Conservation (phyloP, 2,329 filamentous ascomycete genomes). For the Microsporum canis region DNA sequence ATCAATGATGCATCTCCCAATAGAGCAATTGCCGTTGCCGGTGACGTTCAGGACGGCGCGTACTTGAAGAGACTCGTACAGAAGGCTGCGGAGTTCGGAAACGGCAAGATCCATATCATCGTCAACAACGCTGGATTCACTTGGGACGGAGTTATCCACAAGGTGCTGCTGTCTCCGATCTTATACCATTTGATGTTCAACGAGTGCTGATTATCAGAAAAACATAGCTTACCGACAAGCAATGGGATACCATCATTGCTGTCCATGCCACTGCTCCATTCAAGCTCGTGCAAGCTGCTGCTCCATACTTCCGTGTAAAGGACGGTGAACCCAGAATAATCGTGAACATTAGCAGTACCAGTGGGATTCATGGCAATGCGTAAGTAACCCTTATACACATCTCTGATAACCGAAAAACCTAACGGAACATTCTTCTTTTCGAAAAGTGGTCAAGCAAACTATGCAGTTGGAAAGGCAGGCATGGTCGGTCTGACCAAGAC, state of each 20-base stretch:
- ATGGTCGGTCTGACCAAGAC: slow-evolving; percentile 75
- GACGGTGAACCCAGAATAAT: slow-evolving; percentile 69
- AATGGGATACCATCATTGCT: slow-evolving; percentile 79
- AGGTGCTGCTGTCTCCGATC: slow-evolving; percentile 34
- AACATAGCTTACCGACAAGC: slow-evolving; percentile 63
- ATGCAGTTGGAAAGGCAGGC: slow-evolving; percentile 73
- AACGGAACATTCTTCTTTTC: neutral
- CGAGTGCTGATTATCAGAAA: neutral
- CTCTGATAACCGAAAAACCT: neutral
- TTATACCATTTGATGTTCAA: neutral
- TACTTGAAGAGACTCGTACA: slow-evolving; percentile 64
- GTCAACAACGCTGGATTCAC: slow-evolving; percentile 90
- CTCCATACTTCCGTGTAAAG: slow-evolving; percentile 76
- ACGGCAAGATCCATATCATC: slow-evolving; percentile 80
- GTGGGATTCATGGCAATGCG: slow-evolving; percentile 73
- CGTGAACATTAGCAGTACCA: slow-evolving; percentile 74
- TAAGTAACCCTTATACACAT: slow-evolving; percentile 17
- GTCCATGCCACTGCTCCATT: slow-evolving; percentile 80
- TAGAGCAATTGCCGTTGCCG: slow-evolving; percentile 59
- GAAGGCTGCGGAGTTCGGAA: slow-evolving; percentile 65
- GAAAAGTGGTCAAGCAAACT: slow-evolving; percentile 67
- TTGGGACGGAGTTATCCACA: slow-evolving; percentile 87
- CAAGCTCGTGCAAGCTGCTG: slow-evolving; percentile 65
- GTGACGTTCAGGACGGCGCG: slow-evolving; percentile 60
- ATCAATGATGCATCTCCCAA: slow-evolving; percentile 57